Evolutionary conservation across 2,329 filamentous ascomycete species (phyloP).

Genomic region (Fusarium humuli): DNA sequence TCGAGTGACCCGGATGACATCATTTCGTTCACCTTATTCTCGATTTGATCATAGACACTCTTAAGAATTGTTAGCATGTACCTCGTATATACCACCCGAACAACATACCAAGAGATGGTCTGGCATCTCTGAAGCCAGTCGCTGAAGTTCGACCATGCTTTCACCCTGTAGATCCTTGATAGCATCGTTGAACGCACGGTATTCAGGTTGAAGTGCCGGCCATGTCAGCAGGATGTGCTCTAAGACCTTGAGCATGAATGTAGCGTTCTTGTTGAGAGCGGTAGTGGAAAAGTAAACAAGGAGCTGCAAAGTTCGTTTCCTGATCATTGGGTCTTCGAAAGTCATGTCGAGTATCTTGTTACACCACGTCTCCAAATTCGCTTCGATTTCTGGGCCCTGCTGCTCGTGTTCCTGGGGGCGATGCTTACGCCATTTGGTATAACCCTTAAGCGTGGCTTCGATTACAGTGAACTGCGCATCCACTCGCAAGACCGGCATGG

Average conservation of each 20-base stretch:
- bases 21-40: slow-evolving; percentile 84
- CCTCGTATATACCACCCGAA: not conserved
- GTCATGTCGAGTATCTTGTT: slow-evolving; percentile 75
- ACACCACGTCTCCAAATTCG: slow-evolving; percentile 78
- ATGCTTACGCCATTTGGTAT: slow-evolving; percentile 76
- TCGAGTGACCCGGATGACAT: slow-evolving; percentile 78
- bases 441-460: slow-evolving; percentile 89
- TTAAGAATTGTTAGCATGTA: slow-evolving; percentile 47
- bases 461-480: slow-evolving; percentile 93
- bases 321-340: slow-evolving; percentile 86
- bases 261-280: slow-evolving; percentile 79
- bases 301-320: slow-evolving; percentile 83
- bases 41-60: slow-evolving; percentile 88
- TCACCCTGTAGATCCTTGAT: slow-evolving; percentile 89
- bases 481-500: slow-evolving; percentile 78
- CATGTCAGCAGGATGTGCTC: slow-evolving; percentile 91
- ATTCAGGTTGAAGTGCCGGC: slow-evolving; percentile 77
- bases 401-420: slow-evolving; percentile 55
- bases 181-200: slow-evolving; percentile 83
- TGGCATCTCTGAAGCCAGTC: slow-evolving; percentile 89
- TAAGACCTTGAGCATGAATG: slow-evolving; percentile 88
- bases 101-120: slow-evolving; percentile 80
- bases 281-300: slow-evolving; percentile 87
- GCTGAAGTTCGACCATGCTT: slow-evolving; percentile 87
- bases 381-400: slow-evolving; percentile 68